A percentile compares a stretch with the other conserved stretches of the same genome.
Conservation (phyloP, 2,329 filamentous ascomycete species). For the Sclerotinia trifoliorum region DNA sequence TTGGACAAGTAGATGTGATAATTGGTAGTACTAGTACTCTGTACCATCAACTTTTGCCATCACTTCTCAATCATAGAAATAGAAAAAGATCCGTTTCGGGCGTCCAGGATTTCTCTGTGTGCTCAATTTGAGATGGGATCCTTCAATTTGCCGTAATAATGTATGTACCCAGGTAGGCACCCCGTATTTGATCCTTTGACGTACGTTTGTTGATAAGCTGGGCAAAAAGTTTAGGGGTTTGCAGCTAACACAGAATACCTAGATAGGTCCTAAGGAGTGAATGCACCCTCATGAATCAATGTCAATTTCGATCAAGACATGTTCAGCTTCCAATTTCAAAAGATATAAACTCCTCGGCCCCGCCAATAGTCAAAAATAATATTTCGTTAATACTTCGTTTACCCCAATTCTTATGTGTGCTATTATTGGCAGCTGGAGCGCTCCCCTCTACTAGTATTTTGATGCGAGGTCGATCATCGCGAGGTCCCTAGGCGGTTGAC, state of each 20-base stretch:
- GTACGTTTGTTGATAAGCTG: no score
- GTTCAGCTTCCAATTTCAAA: not conserved
- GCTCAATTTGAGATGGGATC: not conserved
- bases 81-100: slow-evolving; percentile 1
- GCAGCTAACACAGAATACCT: not conserved
- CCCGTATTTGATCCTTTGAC: not conserved
- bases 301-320: not conserved
- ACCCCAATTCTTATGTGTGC: slow-evolving; percentile 4
- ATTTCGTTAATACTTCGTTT: not conserved
- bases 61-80: not conserved
- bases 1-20: not conserved
- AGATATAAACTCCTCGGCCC: not conserved
- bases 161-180: not conserved
- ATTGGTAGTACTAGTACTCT: not conserved
- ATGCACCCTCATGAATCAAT: no score
- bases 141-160: not conserved
- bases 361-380: not conserved
- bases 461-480: slow-evolving; percentile 15
- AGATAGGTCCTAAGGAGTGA: no score
- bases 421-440: slow-evolving; percentile 8
- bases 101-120: not conserved
- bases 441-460: slow-evolving; percentile 8
- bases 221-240: not conserved
- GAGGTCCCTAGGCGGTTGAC: not conserved
- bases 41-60: not conserved